Evolutionary conservation across 2,329 filamentous ascomycete species (phyloP), one percentile per base, ranked within the genome.

Genomic region (Aureobasidium subglaciale): DNA sequence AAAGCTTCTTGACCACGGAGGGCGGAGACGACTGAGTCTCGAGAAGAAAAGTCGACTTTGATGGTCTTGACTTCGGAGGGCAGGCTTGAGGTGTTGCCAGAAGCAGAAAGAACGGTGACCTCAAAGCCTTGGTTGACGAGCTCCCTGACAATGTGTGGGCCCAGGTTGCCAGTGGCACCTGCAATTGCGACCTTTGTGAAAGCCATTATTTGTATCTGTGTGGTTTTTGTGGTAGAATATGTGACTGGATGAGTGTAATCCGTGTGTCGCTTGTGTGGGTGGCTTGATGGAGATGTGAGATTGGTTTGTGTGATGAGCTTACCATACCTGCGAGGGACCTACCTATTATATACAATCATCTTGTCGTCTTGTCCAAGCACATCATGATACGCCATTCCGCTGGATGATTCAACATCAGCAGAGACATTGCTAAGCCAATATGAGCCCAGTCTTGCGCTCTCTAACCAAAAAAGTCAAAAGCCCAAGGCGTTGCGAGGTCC

Each of bases 131-230:
- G 40, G 13, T 66, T 62, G 34, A 75, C 63, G 40, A 79, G 73
- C 3, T 67, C 67, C 11, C 71, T 59, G 29, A 77, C 62, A 27
- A 78, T 63, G 10, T 66, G 60, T 4, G 68, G 66, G 2, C 74
- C 75, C 10, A 77, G 66, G 55, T 73, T 73, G 32, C 75, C 74
- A 10, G 64, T 64, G 18, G 68, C 66, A 30, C 52, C 52, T 22
- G 52, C 52, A 4, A 55, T 41, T 10, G 41, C 52, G 18, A 55
- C 20, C 5, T 55, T 55, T 16, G 38, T 46, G 52, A 16, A 46
- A 18, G 40, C 29, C 50, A 54, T 54, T 16, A 10, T 45, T 6
- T 5, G 35, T 25, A 2, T 20, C 4, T 34, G 9, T 37, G 24
- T 15, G 2, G 18, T 13, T 7, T 25, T 5, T 35, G 40, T 29